Conservation (phyloP, 352 stramenopile species). For the Phytophthora pluvialis region DNA sequence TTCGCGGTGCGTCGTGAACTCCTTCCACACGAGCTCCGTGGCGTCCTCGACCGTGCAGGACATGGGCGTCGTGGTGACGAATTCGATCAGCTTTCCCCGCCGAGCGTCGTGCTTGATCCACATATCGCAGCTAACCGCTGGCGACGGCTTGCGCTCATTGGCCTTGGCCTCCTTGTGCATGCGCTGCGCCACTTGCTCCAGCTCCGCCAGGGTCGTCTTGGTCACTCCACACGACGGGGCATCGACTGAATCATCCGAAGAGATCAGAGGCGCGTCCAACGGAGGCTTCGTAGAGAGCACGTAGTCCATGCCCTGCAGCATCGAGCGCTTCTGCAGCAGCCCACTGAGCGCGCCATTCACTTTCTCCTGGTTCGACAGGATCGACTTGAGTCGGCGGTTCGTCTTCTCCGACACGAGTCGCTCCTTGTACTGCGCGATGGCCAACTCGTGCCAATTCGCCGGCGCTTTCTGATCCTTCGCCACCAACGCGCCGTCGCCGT, state of each 20-base stretch:
- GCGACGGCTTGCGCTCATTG: neutral
- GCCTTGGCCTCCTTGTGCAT: conserved; percentile 18
- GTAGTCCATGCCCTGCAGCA: conserved; percentile 34
- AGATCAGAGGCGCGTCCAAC: neutral
- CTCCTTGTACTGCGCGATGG: conserved; percentile 26
- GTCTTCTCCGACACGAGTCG: conserved; percentile 35
- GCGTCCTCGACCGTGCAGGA: conserved; percentile 21
- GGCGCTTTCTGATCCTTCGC: neutral
- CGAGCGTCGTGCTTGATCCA: conserved; percentile 16
- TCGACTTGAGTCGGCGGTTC: conserved; percentile 35
- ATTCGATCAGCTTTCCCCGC: conserved; percentile 29
- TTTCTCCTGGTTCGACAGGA: conserved; percentile 33
- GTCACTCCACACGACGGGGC: neutral
- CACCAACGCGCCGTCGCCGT: neutral
- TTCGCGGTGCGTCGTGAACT: conserved; percentile 30
- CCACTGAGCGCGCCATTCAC: conserved; percentile 20
- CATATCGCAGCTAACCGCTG: conserved; percentile 33
- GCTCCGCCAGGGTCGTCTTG: neutral
- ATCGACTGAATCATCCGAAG: neutral
- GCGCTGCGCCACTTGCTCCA: conserved; percentile 19
- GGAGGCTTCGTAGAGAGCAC: conserved; percentile 1
- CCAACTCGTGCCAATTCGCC: conserved; percentile 29
- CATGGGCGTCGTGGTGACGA: conserved; percentile 37
- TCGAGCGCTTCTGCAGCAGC: conserved; percentile 28
- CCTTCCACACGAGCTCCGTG: conserved; percentile 28